Percentiles rank a stretch among this genome's conserved stretches.
phyloP scores from a whole-genome alignment of 768 basidiomycete species.

The Xanthoconium stramineum region DNA sequence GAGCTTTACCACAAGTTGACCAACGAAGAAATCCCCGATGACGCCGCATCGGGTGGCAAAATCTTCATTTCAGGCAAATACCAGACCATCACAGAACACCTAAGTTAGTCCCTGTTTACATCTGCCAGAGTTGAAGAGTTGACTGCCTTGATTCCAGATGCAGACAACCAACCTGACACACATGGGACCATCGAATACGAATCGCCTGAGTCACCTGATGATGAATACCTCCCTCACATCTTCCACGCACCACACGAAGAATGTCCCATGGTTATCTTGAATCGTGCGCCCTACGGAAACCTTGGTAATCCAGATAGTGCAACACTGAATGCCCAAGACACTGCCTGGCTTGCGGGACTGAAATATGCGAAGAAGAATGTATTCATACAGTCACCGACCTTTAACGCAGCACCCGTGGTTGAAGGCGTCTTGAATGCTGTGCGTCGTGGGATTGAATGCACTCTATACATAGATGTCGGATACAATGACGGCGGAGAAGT shows the following conservation, averaged over 20 bases:
- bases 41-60: constrained; percentile 6
- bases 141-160: constrained; percentile 22
- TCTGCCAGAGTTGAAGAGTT: not conserved
- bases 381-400: constrained; percentile 74
- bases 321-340: constrained; percentile 58
- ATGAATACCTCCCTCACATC: constrained; percentile 61
- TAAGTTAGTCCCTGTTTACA: constrained; percentile 28
- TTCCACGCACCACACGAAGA: constrained; percentile 54
- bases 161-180: constrained; percentile 36
- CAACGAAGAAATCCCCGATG: constrained; percentile 10
- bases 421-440: constrained; percentile 58
- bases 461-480: constrained; percentile 57
- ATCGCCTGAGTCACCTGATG: constrained; percentile 25
- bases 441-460: constrained; percentile 56
- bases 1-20: constrained; percentile 24
- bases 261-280: constrained; percentile 65
- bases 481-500: constrained; percentile 58
- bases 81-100: constrained; percentile 39
- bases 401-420: constrained; percentile 64
- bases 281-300: constrained; percentile 57
- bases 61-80: constrained; percentile 32
- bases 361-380: constrained; percentile 55
- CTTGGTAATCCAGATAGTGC: constrained; percentile 40
- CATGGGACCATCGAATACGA: constrained; percentile 29
- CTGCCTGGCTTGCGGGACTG: constrained; percentile 65